Conservation (phyloP, 1,284 basidiomycete genomes). For the Meira nashicola region DNA sequence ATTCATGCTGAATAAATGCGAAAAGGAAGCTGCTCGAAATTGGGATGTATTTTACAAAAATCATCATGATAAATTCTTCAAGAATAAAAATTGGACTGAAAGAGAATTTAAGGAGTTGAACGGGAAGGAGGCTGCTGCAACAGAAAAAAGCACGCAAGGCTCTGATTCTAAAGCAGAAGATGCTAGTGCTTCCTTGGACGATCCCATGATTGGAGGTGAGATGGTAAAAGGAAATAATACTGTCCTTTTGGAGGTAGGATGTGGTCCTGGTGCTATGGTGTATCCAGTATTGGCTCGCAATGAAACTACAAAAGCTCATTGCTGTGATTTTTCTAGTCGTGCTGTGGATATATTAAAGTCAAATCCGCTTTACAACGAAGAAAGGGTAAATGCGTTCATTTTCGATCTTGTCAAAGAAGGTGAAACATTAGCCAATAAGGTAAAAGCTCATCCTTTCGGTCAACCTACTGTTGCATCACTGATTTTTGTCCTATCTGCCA, state of each 20-base stretch:
- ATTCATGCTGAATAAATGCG: constrained; percentile 40
- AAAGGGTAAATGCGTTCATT: constrained; percentile 50
- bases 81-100: constrained; percentile 54
- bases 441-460: constrained; percentile 12
- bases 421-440: background rate
- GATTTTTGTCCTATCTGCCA: constrained; percentile 20
- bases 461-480: constrained; percentile 15
- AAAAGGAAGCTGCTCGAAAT: constrained; percentile 38
- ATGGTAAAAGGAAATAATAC: constrained; percentile 4
- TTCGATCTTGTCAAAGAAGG: constrained; percentile 40
- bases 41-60: constrained; percentile 54
- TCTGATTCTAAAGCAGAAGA: background rate
- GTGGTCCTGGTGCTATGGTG: constrained; percentile 51
- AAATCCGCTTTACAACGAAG: constrained; percentile 34
- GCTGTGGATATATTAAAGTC: constrained; percentile 34
- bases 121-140: background rate
- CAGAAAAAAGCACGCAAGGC: no score
- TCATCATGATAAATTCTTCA: constrained; percentile 52
- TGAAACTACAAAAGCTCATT: constrained; percentile 35
- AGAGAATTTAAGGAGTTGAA: constrained; percentile 36
- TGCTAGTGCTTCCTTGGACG: background rate
- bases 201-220: constrained; percentile 4
- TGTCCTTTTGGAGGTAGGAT: constrained; percentile 48
- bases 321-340: constrained; percentile 48
- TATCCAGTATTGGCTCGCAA: constrained; percentile 43